Percentiles rank a stretch among this genome's conserved stretches.
Evolutionary conservation across 164 flowering plant genomes (phyloP).

Genomic region (Chimonanthus praecox): DNA sequence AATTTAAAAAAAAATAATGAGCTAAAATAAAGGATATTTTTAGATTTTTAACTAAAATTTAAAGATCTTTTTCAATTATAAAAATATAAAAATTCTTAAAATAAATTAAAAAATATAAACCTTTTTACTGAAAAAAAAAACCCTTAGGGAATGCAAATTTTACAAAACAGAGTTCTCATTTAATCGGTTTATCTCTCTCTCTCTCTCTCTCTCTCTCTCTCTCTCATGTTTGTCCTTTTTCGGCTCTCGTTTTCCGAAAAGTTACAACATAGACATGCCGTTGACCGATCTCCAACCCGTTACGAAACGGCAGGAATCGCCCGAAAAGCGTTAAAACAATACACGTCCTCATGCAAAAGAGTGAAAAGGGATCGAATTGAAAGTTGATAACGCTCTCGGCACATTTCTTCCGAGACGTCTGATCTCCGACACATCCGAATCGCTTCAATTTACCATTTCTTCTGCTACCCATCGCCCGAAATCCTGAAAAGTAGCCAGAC

Average conservation of each 20-base stretch:
- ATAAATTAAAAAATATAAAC: too few relatives aligned
- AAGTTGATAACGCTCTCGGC: not conserved
- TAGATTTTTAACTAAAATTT: not conserved
- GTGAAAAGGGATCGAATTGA: not conserved
- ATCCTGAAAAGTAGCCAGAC: not conserved
- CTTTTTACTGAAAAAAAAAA: too few relatives aligned
- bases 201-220: not conserved
- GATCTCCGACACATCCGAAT: not conserved
- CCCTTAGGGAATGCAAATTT: not conserved
- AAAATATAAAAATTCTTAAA: not conserved
- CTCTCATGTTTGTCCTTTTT: not conserved
- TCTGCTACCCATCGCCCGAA: not conserved
- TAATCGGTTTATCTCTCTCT: not conserved
- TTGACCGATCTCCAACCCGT: not conserved
- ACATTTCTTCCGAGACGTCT: not conserved
- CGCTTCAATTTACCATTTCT: not conserved
- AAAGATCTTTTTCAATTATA: not conserved
- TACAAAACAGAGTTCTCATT: too few relatives aligned
- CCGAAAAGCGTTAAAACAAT: not conserved
- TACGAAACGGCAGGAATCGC: not conserved
- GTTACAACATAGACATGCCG: not conserved
- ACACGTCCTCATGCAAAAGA: not conserved
- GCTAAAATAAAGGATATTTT: too few relatives aligned
- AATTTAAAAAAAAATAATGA: too few relatives aligned
- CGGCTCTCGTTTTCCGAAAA: not conserved